phyloP scores from a whole-genome alignment of 1,284 basidiomycete species.

The Mycena citricolor region DNA sequence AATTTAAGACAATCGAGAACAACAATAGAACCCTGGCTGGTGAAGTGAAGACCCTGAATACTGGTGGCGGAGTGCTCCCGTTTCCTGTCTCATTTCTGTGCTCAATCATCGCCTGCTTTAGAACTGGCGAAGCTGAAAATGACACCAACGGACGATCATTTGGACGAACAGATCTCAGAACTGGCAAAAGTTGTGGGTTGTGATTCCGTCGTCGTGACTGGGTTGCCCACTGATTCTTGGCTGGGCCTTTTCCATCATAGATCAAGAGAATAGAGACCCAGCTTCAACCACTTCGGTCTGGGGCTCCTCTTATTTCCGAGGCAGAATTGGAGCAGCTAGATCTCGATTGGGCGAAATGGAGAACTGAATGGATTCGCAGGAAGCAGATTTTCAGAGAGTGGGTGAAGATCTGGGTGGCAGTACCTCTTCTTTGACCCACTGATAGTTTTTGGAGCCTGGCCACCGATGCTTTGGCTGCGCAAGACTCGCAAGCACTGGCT shows the following conservation, averaged over 20 bases:
- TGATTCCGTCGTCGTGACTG: constrained; percentile 1
- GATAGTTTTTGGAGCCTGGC: constrained; percentile 69
- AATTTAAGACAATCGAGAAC: constrained; percentile 58
- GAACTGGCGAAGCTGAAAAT: constrained; percentile 64
- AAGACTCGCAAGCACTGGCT: constrained; percentile 57
- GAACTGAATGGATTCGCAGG: constrained; percentile 68
- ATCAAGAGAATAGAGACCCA: constrained; percentile 46
- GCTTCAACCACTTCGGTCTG: constrained; percentile 65
- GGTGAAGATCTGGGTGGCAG: constrained; percentile 27
- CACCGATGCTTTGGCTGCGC: constrained; percentile 64
- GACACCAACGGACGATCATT: constrained; percentile 67
- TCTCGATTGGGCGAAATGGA: constrained; percentile 69
- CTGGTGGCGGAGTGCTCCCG: no score
- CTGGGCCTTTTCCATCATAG: constrained; percentile 35
- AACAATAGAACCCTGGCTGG: constrained; percentile 53
- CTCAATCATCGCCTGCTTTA: constrained; percentile 30
- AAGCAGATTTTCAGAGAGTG: constrained; percentile 70
- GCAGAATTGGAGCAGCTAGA: constrained; percentile 64
- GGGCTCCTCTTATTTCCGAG: constrained; percentile 62
- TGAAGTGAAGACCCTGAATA: constrained; percentile 49
- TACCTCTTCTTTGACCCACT: neutral
- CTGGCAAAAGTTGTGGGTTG: constrained; percentile 43
- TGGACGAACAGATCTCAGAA: constrained; percentile 49
- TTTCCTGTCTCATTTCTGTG: constrained; percentile 12
- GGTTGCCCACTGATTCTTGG: constrained; percentile 5